These are phyloP conservation scores for Pichia norvegensis DNA, from an alignment of 1,139 yeast species.

Conservation along the genomic window DNA sequence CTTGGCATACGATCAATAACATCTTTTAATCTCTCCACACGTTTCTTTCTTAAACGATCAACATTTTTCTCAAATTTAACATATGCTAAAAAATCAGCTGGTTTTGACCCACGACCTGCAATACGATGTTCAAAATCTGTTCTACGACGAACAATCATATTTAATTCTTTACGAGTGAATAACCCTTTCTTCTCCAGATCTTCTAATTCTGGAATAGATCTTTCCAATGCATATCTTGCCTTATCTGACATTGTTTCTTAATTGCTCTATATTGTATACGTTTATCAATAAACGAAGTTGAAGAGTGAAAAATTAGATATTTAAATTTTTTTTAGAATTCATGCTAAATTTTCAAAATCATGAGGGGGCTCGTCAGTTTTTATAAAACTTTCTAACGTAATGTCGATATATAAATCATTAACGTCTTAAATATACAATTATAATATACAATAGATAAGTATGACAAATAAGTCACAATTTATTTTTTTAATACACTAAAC, in stretches of 20 bases:
- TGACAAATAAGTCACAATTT: background rate
- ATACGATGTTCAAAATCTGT: slow-evolving; percentile 94
- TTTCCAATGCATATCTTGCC: slow-evolving; percentile 52
- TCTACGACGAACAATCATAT: slow-evolving; percentile 82
- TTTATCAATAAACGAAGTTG: too few relatives aligned
- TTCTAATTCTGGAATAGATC: slow-evolving; percentile 84
- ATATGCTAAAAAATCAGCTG: slow-evolving; percentile 72
- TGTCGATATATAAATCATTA: too few relatives aligned
- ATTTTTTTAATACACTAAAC: background rate
- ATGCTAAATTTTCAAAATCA: too few relatives aligned
- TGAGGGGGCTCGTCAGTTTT: too few relatives aligned
- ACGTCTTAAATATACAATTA: background rate
- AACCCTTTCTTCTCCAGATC: slow-evolving; percentile 77
- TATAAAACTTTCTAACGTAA: too few relatives aligned
- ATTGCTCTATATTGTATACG: too few relatives aligned
- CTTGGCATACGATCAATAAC: slow-evolving; percentile 47
- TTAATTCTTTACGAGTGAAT: slow-evolving; percentile 73
- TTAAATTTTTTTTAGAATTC: too few relatives aligned
- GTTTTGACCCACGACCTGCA: slow-evolving; percentile 72
- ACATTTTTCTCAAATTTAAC: slow-evolving; percentile 75
- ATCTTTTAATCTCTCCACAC: slow-evolving; percentile 55
- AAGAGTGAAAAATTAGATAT: too few relatives aligned
- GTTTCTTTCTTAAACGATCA: slow-evolving; percentile 68
- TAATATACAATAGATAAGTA: background rate
- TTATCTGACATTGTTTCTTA: slow-evolving; percentile 36